Percentiles rank a stretch among this genome's conserved stretches.
phyloP scores from a whole-genome alignment of 2,329 filamentous ascomycete genomes.

The Fonsecaea pugnacius region DNA sequence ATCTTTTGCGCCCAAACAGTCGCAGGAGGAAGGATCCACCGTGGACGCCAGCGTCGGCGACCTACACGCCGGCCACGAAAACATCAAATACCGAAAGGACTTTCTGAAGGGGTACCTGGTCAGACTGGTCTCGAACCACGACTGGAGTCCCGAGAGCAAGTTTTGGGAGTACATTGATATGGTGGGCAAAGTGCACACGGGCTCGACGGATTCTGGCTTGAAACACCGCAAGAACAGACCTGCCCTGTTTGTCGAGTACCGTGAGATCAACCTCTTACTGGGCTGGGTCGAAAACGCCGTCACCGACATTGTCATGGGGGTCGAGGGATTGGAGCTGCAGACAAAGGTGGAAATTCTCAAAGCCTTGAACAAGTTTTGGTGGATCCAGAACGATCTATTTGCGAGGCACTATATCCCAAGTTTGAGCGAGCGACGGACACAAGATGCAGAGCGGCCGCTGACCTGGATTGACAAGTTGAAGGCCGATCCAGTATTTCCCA shows the following conservation, averaged over 20 bases:
- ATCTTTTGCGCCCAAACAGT: constrained; percentile 39
- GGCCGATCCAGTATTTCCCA: constrained; percentile 6
- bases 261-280: constrained; percentile 39
- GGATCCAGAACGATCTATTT: constrained; percentile 43
- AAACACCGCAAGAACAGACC: constrained; percentile 38
- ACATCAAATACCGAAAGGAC: constrained; percentile 41
- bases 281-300: constrained; percentile 41
- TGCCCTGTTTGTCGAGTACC: constrained; percentile 39
- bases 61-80: constrained; percentile 38
- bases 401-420: constrained; percentile 37
- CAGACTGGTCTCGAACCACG: constrained; percentile 38
- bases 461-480: constrained; percentile 10
- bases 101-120: constrained; percentile 41
- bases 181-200: constrained; percentile 41
- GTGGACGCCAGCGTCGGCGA: constrained; percentile 13
- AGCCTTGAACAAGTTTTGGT: constrained; percentile 41
- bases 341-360: constrained; percentile 37
- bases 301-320: constrained; percentile 38
- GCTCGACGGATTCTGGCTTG: constrained; percentile 36
- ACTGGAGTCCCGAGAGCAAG: constrained; percentile 40
- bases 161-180: constrained; percentile 41
- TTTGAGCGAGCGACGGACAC: constrained; percentile 1
- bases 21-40: constrained; percentile 29
- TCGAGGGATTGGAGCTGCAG: constrained; percentile 37
- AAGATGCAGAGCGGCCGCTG: background rate